Evolutionary conservation across 345 rosid species (phyloP), one percentile per base, ranked within the genome.

Genomic region (Trapa incisa): DNA sequence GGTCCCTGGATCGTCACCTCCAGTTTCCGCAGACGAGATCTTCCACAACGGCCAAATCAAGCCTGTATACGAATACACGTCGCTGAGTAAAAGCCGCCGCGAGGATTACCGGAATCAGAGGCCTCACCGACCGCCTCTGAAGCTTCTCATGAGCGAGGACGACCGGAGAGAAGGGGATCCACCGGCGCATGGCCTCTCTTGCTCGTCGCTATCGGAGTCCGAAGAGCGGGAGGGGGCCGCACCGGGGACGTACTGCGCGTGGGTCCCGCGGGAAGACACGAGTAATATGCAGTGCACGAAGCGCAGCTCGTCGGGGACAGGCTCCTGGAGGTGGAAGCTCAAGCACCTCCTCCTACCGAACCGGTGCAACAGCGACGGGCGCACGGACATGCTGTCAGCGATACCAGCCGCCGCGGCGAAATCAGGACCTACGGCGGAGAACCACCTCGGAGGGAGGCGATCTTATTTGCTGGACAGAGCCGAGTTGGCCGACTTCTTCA

Each of bases 291-390:
- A 79, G 4, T 81, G 96, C 68, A 69, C 78, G 70, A 92, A 89
- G 84, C 85, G 95, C 75, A 84, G 75, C 64, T 89, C 98, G 2
- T 80, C 91, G 0, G 90, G 96, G 61, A 82, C 87, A 58, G 82
- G 85, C 1, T 75, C 87, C 6, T 77, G 72, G 75, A 73, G 84
- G 60, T 87, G 91, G 96, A 65, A 85, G 32, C 53, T 86, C 22
- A 75, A 76, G 66, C 85, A 88, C 67, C 61, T 87, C 0, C 43
- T 41, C 43, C 81, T 72, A n/a, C 22, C 1, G 70, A 47, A 77
- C 72, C 77, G 96, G 77, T 79, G 91, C 69, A 78, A 76, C 65
- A 89, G 96, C 67, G 91, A 83, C 63, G 86, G 96, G 0, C 12
- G 29, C 8, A 80, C 85, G 68, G 85, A 80, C 9, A 78, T 68